Percentiles rank a stretch among this genome's conserved stretches.
phyloP scores from a whole-genome alignment of 2,329 filamentous ascomycete genomes.

The Botrytis paeoniae region DNA sequence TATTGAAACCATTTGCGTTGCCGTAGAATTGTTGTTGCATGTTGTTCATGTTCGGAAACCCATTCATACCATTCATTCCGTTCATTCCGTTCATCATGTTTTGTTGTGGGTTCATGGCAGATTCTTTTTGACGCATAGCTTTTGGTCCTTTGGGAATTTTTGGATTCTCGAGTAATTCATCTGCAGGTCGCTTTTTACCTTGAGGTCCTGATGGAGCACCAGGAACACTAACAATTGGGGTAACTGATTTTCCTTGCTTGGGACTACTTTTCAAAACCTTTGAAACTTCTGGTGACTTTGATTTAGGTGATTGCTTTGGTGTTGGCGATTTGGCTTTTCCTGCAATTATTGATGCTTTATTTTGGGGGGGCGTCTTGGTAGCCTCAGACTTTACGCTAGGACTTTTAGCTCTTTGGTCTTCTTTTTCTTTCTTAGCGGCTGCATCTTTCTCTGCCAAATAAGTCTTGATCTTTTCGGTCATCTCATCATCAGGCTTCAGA shows the following conservation, averaged over 20 bases:
- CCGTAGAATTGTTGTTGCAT: conserved; percentile 24
- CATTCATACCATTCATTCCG: conserved; percentile 40
- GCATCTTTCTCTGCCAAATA: conserved; percentile 61
- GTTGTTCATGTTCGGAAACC: conserved; percentile 36
- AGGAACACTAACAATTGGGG: not conserved
- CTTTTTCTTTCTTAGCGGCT: conserved; percentile 41
- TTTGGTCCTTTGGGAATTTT: conserved; percentile 64
- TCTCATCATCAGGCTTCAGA: conserved; percentile 77
- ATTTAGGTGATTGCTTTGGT: conserved; percentile 37
- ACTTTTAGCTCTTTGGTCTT: conserved; percentile 45
- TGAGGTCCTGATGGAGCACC: conserved; percentile 18
- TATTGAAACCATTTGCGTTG: conserved; percentile 29
- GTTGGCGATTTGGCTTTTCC: conserved; percentile 30
- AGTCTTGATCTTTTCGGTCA: conserved; percentile 71
- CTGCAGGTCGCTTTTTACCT: conserved; percentile 76
- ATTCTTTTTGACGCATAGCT: conserved; percentile 55
- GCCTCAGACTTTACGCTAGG: conserved; percentile 39
- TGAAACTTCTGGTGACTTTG: conserved; percentile 2
- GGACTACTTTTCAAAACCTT: conserved; percentile 29
- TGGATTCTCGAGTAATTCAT: conserved; percentile 64
- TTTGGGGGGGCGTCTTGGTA: conserved; percentile 34
- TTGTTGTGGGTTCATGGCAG: conserved; percentile 41
- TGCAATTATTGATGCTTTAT: conserved; percentile 26
- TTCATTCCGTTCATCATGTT: conserved; percentile 43
- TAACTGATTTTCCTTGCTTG: conserved; percentile 21